Evolutionary conservation across 2,329 filamentous ascomycete genomes (phyloP), one percentile per base, ranked within the genome.

Genomic region (Epichloe typhina): DNA sequence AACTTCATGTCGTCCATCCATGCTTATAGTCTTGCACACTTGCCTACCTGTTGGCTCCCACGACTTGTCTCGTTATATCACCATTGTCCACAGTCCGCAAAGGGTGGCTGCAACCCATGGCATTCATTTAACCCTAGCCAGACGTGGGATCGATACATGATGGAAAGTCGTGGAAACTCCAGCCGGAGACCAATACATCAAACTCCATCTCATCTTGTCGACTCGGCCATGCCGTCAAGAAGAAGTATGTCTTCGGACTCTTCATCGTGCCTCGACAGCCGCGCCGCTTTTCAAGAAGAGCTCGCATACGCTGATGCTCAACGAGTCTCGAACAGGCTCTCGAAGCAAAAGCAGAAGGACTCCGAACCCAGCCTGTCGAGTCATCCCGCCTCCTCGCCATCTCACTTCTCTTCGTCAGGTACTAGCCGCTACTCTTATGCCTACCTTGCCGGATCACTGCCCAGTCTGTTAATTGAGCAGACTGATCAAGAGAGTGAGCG

Each of bases 371-470:
- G n/a, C 38, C 5, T 40, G 8, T 36, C 31, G 13, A 33, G 17
- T 23, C 35, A 46, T 42, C 23, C n/a, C 19, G 2, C 26, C 17
- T 8, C 33, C 17, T 9, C 44, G 15, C n/a, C 21, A 2, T 19
- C 39, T 37, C 4, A n/a, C 31, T 52, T 41, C 17, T 35, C 49
- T 23, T n/a, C 17, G 9, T 37, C 31, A 6, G 49, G 41, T 6
- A 49, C 49, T 5, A 49, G 41, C 35, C 49, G 49, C 8, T 39
- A 19, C 33, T 51, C 52, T 21, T 35, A 19, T 19, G 31, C 36
- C 19, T 48, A 53, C 31, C 49, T 53, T 19, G 45, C 45, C 17
- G 51, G 44, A 19, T 53, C 51, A 7, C 39, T 41, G 36, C 37
- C 48, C 36, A 33, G 13, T 13, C 46, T 50, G 45, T 23, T 43